Evolutionary conservation across 257 asterid species (phyloP), one percentile per base, ranked within the genome.

Genomic region (Echites panduratus): DNA sequence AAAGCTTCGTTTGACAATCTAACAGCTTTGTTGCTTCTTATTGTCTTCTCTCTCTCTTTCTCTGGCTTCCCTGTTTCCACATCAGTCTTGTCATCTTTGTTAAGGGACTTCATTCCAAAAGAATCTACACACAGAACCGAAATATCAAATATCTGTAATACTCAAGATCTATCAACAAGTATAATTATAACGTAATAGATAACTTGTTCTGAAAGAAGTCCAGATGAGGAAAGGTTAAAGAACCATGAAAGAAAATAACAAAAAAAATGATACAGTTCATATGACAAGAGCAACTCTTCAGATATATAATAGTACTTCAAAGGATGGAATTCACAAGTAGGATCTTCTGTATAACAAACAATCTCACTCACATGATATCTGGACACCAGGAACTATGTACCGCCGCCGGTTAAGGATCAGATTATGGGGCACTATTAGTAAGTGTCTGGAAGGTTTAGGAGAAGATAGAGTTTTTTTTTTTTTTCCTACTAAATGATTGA

Each of bases 1-100:
- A 93, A 85, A 61, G 96, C 97, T 80, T 84, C 86, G 66, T 93
- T 83, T 73, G 77, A 88, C 70, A 83, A 59, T 59, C 82, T 54
- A 73, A 83, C 75, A 68, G 70, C 79, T 80, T 70, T 74, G 76
- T 75, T 85, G 78, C 75, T 89, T 72, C 82, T 79, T 44, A 77
- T 53, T 12, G 76, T 59, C 86, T 78, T 87, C 76, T 80, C 94
- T 82, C 76, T 75, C 41, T 79, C 88, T 79, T 76, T 89, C 72
- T 76, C 88, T 64, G 79, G 70, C 74, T 75, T 87, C 77, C 89
- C 93, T 73, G 64, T 82, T 81, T 94, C 98, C 77, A 91, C 20
- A 70, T 94, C 97, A 14, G 61, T 74, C 84, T 85, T 90, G 14
- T 86, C 85, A 19, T 82, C 81, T 71, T 70, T 76, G 70, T 44